Evolutionary conservation across 495 filamentous ascomycete species (phyloP), one percentile per base, ranked within the genome.

Genomic region (Daldinia childiae): DNA sequence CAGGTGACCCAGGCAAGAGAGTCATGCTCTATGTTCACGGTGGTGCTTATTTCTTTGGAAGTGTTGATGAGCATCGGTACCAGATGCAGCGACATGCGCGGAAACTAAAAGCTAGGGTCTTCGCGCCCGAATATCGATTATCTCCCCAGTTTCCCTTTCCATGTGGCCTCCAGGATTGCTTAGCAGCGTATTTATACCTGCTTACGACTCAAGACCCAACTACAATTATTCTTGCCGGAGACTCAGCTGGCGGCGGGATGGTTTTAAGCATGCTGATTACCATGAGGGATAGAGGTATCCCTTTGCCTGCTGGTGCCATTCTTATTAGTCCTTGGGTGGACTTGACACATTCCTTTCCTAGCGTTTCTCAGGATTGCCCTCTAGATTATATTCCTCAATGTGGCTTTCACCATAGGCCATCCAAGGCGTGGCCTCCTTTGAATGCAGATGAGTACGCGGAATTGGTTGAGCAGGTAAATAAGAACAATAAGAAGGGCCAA

Each of bases 11-110:
- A 30, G 84, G 86, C 7, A 92, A 90, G 70, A 87, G 92, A 29
- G 89, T 95, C 26, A 97, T 98, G 90, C 82, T 98, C 26, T 98
- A 98, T 79, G 86, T 98, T 8, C 95, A 98, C 75, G 95, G 95
- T 4, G 88, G 87, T 32, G 83, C 80, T 43, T 88, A 87, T 58
- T 86, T 79, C 75, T 98, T 98, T 74, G 95, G 95, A 1, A 96
- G 92, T 73, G 88, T 97, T 24, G 94, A 98, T 75, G 93, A 95
- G 76, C 95, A 98, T 83, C 90, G 95, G 21, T 97, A 97, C 79
- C 94, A 97, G 83, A 88, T 98, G 83, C 95, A 98, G 80, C 85
- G 95, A 43, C 93, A 98, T 87, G 95, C 95, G 59, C 87, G 95
- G 62, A 98, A 98, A 81, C 81, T 98, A 60, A 93, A 93, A 76